Percentiles rank a stretch among this genome's conserved stretches.
phyloP scores from a whole-genome alignment of 192 early-diverging fungal genomes.

The Coemansia sp. region DNA sequence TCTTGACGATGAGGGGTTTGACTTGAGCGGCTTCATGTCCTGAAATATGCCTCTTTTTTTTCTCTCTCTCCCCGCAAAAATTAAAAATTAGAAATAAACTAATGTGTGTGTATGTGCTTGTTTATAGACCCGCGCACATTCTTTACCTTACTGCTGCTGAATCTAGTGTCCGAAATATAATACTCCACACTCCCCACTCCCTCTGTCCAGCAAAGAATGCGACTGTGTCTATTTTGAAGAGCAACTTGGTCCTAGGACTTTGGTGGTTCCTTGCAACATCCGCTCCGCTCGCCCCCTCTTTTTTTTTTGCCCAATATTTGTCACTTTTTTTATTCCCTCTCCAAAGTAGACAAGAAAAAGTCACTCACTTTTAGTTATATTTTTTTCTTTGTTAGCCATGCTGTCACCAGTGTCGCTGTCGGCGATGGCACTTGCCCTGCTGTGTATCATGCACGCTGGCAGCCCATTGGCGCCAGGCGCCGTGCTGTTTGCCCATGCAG shows the following conservation, averaged over 20 bases:
- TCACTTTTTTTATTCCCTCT: neutral
- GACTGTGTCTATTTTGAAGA: no score
- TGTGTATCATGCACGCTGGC: neutral
- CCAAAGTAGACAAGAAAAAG: no score
- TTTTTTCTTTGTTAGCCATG: slow-evolving; percentile 2
- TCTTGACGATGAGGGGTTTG: slow-evolving; percentile 30
- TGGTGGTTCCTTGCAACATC: no score
- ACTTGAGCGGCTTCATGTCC: slow-evolving; percentile 24
- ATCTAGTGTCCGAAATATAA: no score
- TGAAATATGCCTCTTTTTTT: slow-evolving; percentile 6
- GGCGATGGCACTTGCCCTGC: neutral
- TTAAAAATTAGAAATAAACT: no score
- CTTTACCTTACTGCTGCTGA: no score
- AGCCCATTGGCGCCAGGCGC: no score
- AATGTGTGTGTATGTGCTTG: neutral
- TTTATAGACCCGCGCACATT: neutral
- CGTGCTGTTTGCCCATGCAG: neutral
- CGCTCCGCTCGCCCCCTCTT: no score
- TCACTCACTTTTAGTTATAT: neutral
- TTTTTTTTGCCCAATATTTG: slow-evolving; percentile 1
- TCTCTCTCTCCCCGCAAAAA: no score
- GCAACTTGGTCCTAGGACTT: no score
- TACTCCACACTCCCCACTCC: no score
- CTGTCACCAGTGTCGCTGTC: neutral
- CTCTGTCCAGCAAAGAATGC: no score